Conservation (phyloP, 108 stramenopile species). For the Stephanodiscus triporus region DNA sequence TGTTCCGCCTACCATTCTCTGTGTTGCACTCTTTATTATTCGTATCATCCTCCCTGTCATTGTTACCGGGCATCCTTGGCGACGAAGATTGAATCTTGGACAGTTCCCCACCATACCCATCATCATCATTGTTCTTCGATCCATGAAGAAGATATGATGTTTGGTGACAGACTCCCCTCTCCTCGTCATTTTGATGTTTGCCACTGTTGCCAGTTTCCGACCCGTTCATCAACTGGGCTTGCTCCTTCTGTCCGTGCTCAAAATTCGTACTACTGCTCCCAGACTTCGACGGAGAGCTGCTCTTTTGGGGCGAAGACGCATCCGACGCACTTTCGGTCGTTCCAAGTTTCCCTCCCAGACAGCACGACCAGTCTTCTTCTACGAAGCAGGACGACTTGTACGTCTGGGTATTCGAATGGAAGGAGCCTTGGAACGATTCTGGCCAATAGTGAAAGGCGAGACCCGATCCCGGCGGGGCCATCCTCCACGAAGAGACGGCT, state of each 20-base stretch:
- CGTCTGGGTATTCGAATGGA: neutral
- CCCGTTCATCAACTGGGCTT: neutral
- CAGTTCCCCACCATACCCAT: neutral
- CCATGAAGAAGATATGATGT: neutral
- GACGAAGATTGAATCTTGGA: neutral
- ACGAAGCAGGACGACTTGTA: slow-evolving; percentile 1
- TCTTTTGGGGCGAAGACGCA: slow-evolving; percentile 13
- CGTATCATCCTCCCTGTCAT: neutral
- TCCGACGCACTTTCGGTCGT: neutral
- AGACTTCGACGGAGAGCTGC: slow-evolving; percentile 22
- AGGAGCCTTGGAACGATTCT: neutral
- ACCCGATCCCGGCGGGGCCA: slow-evolving; percentile 16
- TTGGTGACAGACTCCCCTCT: neutral
- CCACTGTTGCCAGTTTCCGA: slow-evolving; percentile 9
- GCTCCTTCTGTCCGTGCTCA: slow-evolving; percentile 35
- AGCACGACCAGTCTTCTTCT: slow-evolving; percentile 22
- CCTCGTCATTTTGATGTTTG: slow-evolving; percentile 1
- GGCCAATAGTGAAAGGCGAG: slow-evolving; percentile 4
- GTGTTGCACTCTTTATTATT: neutral
- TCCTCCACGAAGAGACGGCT: neutral
- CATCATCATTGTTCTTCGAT: slow-evolving; percentile 6
- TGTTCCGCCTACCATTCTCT: neutral
- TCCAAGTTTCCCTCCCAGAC: slow-evolving; percentile 15
- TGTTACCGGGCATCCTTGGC: neutral
- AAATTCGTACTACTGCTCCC: slow-evolving; percentile 20